Evolutionary conservation across 208 protist genomes (phyloP).

Genomic region (Crithidia bombi): DNA sequence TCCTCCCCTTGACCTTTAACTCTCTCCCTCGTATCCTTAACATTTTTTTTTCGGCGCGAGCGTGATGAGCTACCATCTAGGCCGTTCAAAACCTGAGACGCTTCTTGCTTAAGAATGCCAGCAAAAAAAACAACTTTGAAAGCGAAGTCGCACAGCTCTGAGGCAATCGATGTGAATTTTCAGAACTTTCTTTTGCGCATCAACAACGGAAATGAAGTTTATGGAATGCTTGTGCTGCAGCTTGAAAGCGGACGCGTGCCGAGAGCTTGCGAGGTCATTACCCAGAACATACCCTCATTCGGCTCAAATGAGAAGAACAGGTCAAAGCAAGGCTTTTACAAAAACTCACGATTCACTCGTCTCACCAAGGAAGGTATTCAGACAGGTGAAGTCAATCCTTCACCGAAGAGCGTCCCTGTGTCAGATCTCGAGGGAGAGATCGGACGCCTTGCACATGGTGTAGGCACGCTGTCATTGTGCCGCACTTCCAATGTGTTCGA

Average conservation of each 20-base stretch:
- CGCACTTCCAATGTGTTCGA: conserved; percentile 60
- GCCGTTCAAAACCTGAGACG: not conserved
- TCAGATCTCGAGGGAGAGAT: conserved; percentile 71
- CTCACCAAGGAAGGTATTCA: conserved; percentile 73
- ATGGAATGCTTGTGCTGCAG: conserved; percentile 35
- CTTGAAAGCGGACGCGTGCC: conserved; percentile 45
- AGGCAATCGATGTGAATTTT: conserved; percentile 25
- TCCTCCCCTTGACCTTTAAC: not conserved
- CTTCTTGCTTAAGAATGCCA: conserved; percentile 20
- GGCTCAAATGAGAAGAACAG: conserved; percentile 54
- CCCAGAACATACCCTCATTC: conserved; percentile 45
- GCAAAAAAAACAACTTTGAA: conserved; percentile 19
- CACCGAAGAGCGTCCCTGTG: conserved; percentile 41
- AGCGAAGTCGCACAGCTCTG: conserved; percentile 22
- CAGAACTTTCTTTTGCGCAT: conserved; percentile 35
- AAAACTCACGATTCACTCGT: conserved; percentile 61
- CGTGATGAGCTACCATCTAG: not conserved
- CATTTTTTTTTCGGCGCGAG: not conserved
- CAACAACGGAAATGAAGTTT: conserved; percentile 30
- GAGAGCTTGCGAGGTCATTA: conserved; percentile 78
- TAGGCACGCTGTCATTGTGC: conserved; percentile 75
- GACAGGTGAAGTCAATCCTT: conserved; percentile 61
- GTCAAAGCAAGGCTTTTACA: conserved; percentile 58
- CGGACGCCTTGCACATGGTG: conserved; percentile 48
- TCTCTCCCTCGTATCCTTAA: not conserved